Conservation (phyloP, 139 green algal species). For the Ettlia oleoabundans region DNA sequence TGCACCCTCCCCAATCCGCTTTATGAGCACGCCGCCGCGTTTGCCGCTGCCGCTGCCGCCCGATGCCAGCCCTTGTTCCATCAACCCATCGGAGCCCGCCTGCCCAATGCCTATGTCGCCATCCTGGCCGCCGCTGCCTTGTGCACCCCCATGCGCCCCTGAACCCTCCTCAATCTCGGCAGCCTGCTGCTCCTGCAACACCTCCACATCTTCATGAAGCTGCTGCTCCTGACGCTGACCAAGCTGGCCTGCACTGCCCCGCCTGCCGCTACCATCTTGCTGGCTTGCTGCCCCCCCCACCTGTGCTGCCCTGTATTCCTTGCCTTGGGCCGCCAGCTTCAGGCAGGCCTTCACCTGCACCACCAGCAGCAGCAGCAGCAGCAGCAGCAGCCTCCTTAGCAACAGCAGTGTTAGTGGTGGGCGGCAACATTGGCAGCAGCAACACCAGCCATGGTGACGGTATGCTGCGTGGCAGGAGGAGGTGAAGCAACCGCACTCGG, state of each 20-base stretch:
- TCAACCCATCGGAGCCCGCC: background rate
- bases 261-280: background rate
- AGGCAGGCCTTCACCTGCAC: slow-evolving; percentile 34
- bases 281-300: too few species aligned
- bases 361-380: background rate
- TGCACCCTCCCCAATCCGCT: background rate
- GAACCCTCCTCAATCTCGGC: background rate
- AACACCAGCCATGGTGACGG: too few species aligned
- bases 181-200: background rate
- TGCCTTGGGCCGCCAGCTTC: slow-evolving; percentile 13
- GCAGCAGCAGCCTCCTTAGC: background rate
- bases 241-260: background rate
- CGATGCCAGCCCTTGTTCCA: background rate
- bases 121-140: background rate
- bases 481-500: too few species aligned
- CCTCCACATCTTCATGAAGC: slow-evolving; percentile 19
- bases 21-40: background rate
- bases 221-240: slow-evolving; percentile 33
- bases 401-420: background rate
- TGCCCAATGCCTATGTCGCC: background rate
- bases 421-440: too few species aligned
- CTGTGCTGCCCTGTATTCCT: too few species aligned
- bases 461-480: too few species aligned
- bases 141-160: too few species aligned
- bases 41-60: background rate